Conservation (phyloP, 176 grass and related monocot species). For the Echinochloa phyllopogon region DNA sequence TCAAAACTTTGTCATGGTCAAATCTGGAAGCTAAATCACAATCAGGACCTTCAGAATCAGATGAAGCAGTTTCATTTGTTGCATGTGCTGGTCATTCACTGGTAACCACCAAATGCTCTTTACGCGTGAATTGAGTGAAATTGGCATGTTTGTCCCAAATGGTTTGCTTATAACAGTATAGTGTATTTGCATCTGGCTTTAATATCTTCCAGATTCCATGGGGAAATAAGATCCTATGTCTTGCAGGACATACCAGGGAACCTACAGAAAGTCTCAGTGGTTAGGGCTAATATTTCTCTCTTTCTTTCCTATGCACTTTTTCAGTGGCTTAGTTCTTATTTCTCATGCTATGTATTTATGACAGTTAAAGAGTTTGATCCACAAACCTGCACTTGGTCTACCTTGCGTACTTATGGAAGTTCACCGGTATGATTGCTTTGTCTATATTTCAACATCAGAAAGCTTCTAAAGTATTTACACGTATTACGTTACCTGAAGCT, state of each 20-base stretch:
- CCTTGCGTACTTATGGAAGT: constrained; percentile 78
- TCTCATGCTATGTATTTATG: constrained; percentile 31
- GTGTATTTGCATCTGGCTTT: constrained; percentile 25
- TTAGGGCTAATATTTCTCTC: constrained; percentile 43
- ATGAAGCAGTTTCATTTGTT: constrained; percentile 35
- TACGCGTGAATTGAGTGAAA: background rate
- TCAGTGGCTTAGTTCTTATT: background rate
- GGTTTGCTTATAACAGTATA: constrained; percentile 34
- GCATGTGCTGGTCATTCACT: constrained; percentile 93
- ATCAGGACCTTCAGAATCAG: constrained; percentile 61
- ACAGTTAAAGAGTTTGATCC: constrained; percentile 93
- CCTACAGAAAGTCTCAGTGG: constrained; percentile 74
- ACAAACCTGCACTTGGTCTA: constrained; percentile 80
- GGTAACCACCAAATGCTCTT: constrained; percentile 54
- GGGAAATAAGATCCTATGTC: constrained; percentile 82
- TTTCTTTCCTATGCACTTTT: constrained; percentile 24
- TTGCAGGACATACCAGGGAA: constrained; percentile 85
- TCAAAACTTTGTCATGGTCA: constrained; percentile 88
- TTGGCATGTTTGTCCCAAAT: background rate
- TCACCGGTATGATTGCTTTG: constrained; percentile 69
- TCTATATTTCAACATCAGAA: constrained; percentile 25
- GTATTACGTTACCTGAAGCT: background rate
- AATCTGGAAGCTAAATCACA: constrained; percentile 74
- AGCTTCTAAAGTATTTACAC: background rate
- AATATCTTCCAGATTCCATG: constrained; percentile 65